A percentile compares a stretch with the other conserved stretches of the same genome.
phyloP scores from a whole-genome alignment of 495 filamentous ascomycete genomes.

The Penicillium cinerascens region DNA sequence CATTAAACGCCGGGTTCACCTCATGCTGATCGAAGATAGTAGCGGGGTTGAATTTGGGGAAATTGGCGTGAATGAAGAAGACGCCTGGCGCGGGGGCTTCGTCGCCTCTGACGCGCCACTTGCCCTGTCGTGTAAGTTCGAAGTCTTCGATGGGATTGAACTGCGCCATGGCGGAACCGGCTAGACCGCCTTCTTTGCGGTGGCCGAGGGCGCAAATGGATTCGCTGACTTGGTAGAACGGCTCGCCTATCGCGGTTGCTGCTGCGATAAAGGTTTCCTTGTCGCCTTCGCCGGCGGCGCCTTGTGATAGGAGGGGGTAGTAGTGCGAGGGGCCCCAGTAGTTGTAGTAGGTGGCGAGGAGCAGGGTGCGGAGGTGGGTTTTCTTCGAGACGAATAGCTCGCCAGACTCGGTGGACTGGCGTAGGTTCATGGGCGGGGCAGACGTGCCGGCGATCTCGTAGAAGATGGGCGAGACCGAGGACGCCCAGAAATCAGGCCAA shows the following conservation, averaged over 20 bases:
- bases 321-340: slow-evolving; percentile 48
- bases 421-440: slow-evolving; percentile 15
- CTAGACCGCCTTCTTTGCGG: slow-evolving; percentile 26
- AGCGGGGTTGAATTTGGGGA: slow-evolving; percentile 46
- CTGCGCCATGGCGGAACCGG: slow-evolving; percentile 39
- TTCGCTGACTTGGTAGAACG: slow-evolving; percentile 42
- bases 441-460: slow-evolving; percentile 42
- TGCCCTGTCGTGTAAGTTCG: slow-evolving; percentile 12
- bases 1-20: slow-evolving; percentile 32
- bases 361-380: slow-evolving; percentile 39
- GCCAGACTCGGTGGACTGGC: slow-evolving; percentile 45
- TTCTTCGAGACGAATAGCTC: slow-evolving; percentile 45
- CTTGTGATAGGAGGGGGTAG: slow-evolving; percentile 49
- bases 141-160: slow-evolving; percentile 36
- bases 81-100: slow-evolving; percentile 13
- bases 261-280: slow-evolving; percentile 54
- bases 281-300: slow-evolving; percentile 50
- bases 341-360: slow-evolving; percentile 56
- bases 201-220: slow-evolving; percentile 29
- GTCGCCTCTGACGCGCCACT: slow-evolving; percentile 18
- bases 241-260: slow-evolving; percentile 35
- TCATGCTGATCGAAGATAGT: slow-evolving; percentile 36
- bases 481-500: slow-evolving; percentile 57
- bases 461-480: slow-evolving; percentile 43
- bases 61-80: slow-evolving; percentile 48